Evolutionary conservation across 2,329 filamentous ascomycete species (phyloP), one percentile per base, ranked within the genome.

Genomic region (Penicillium sp.): DNA sequence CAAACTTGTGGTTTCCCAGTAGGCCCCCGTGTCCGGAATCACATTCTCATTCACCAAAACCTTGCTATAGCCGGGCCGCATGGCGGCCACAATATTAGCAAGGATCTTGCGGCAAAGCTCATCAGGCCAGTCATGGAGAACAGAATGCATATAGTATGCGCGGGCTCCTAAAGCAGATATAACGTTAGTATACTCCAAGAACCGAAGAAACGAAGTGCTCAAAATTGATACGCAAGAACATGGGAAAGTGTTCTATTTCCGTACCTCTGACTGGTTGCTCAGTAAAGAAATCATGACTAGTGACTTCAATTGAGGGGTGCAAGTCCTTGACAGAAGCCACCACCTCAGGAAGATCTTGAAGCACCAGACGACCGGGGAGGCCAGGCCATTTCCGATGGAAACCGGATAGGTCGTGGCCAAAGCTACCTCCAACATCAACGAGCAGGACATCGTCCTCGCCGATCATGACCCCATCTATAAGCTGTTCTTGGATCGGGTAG

Each of bases 271-370:
- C 59, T 0, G 75, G 77, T 54, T 81, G 77, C 35, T 74, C 69
- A 0, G 68, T 76, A 52, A 73, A 73, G 55, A 81, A 81, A 59
- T 81, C 75, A 50, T 81, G 71, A 10, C 18, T 23, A 4, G 39
- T 50, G 1, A 50, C 39, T 9, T 44, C 48, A 44, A 50, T 50
- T 21, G 48, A 44, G 13, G 31, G 8, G 4, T 50, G 29, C 16
- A 60, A 27, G 15, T 55, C 41, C 25, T 59, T 54, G 25, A 61
- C 59, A 10, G 64, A 52, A 55, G 61, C 55, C 50, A 71, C 55
- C 18, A 80, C 75, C 4, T 68, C 60, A 0, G 73, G 69, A 1
- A 78, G 68, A 59, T 82, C 80, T 59, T 83, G 78, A 0, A 82
- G 64, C 1, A 82, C 64, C 6, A 81, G 64, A 6, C 70, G 67